Evolutionary conservation across 805 yeast genomes (phyloP).

Genomic region (Yarrowia sp.): DNA sequence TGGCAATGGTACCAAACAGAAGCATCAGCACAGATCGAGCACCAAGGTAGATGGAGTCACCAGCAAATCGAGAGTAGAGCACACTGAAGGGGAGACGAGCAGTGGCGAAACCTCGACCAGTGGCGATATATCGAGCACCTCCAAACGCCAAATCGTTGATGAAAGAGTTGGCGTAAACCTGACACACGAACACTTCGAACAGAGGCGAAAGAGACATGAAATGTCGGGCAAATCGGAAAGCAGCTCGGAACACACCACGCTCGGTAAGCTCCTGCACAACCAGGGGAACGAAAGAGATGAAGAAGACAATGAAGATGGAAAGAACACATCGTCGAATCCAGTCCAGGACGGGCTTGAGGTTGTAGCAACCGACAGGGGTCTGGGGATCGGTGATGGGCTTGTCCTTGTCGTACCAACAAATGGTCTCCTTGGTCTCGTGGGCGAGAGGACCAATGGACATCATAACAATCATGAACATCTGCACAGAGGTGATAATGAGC

Average conservation of each 20-base stretch:
- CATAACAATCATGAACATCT: constrained; percentile 75
- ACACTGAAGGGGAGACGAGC: constrained; percentile 69
- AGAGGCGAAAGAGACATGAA: constrained; percentile 80
- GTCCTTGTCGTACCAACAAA: constrained; percentile 64
- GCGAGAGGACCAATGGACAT: constrained; percentile 76
- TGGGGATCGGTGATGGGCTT: constrained; percentile 71
- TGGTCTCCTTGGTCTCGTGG: constrained; percentile 56
- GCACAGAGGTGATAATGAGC: constrained; percentile 83
- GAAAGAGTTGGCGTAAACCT: constrained; percentile 79
- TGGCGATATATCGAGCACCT: constrained; percentile 86
- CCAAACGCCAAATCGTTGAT: constrained; percentile 78
- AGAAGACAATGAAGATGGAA: constrained; percentile 88
- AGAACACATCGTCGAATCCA: constrained; percentile 89
- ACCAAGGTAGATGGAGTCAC: constrained; percentile 76
- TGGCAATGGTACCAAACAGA: constrained; percentile 70
- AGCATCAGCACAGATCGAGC: constrained; percentile 64
- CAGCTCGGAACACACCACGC: constrained; percentile 76
- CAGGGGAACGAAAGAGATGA: constrained; percentile 85
- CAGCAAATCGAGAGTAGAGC: constrained; percentile 73
- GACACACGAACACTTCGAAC: constrained; percentile 94
- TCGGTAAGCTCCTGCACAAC: constrained; percentile 85
- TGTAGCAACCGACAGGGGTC: constrained; percentile 80
- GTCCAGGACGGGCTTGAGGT: constrained; percentile 76
- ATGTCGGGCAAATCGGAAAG: constrained; percentile 68
- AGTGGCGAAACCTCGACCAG: constrained; percentile 93